Percentiles rank a stretch among this genome's conserved stretches.
Evolutionary conservation across 257 asterid genomes (phyloP).

Genomic region (Osmanthus fragrans): DNA sequence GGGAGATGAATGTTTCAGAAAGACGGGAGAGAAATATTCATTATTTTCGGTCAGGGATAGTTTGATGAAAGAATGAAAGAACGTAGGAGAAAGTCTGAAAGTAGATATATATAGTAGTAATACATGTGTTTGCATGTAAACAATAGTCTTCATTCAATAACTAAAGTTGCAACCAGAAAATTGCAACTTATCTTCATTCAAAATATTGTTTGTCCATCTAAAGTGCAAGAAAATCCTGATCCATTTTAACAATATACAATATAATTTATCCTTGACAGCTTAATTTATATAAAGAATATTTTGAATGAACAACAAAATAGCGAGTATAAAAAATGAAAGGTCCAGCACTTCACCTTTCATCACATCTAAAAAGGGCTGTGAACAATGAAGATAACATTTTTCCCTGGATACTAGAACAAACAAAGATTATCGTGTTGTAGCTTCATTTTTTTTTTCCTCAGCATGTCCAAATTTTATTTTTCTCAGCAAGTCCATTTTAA

Average conservation of each 20-base stretch:
- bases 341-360: background rate
- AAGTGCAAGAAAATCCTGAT: background rate
- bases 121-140: background rate
- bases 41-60: background rate
- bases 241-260: background rate
- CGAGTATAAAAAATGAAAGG: background rate
- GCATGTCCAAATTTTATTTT: background rate
- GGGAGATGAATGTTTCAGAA: background rate
- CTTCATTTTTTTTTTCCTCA: background rate
- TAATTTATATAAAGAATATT: background rate
- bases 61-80: background rate
- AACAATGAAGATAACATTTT: background rate
- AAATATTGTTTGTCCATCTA: background rate
- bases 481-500: background rate
- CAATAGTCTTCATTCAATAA: background rate
- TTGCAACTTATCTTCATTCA: conserved; percentile 5
- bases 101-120: background rate
- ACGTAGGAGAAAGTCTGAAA: background rate
- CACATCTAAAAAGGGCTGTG: background rate
- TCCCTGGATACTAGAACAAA: background rate
- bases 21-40: background rate
- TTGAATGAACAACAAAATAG: background rate
- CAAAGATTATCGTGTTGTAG: background rate
- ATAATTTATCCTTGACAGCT: background rate
- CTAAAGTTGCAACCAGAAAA: background rate